phyloP scores from a whole-genome alignment of 2,329 filamentous ascomycete species.

The Aurifilum marmelostoma region DNA sequence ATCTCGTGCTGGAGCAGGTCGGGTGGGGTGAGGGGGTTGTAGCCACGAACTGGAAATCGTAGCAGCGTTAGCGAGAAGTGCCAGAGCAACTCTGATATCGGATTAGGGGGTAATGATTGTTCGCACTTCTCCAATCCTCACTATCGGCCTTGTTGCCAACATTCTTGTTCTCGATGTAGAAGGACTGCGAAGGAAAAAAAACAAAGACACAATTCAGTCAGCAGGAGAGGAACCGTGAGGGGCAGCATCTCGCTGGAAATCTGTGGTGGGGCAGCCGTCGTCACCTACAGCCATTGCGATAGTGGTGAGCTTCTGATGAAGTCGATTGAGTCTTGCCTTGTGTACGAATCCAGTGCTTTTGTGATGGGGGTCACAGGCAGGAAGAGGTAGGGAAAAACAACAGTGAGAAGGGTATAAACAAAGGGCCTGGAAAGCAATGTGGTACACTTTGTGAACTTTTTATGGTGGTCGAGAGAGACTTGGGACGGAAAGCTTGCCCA shows the following conservation, averaged over 20 bases:
- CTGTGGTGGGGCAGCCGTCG: conserved; percentile 7
- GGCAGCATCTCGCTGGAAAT: conserved; percentile 9
- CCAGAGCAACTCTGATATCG: conserved; percentile 13
- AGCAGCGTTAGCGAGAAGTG: conserved; percentile 33
- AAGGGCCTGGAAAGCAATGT: conserved; percentile 6
- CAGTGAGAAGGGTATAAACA: not conserved
- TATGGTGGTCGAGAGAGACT: conserved; percentile 19
- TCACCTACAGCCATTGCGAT: conserved; percentile 42
- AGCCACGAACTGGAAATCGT: conserved; percentile 69
- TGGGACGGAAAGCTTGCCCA: conserved; percentile 13
- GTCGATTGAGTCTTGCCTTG: not conserved
- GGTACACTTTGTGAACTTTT: conserved; percentile 8
- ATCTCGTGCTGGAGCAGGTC: conserved; percentile 97
- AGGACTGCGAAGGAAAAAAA: conserved; percentile 48
- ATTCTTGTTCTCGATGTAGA: conserved; percentile 78
- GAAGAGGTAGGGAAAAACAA: not conserved
- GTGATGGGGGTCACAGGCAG: not conserved
- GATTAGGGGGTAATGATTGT: no score
- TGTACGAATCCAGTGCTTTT: conserved; percentile 1
- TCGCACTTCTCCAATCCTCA: conserved; percentile 84
- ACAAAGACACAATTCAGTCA: conserved; percentile 35
- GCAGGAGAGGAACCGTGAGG: conserved; percentile 1
- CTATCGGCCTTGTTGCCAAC: conserved; percentile 74
- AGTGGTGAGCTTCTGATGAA: not conserved
- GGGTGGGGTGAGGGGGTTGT: conserved; percentile 90